A percentile compares a stretch with the other conserved stretches of the same genome.
These are phyloP conservation scores for Ananas comosus DNA, from an alignment of 176 grass and related monocot species.

Conservation along the genomic window DNA sequence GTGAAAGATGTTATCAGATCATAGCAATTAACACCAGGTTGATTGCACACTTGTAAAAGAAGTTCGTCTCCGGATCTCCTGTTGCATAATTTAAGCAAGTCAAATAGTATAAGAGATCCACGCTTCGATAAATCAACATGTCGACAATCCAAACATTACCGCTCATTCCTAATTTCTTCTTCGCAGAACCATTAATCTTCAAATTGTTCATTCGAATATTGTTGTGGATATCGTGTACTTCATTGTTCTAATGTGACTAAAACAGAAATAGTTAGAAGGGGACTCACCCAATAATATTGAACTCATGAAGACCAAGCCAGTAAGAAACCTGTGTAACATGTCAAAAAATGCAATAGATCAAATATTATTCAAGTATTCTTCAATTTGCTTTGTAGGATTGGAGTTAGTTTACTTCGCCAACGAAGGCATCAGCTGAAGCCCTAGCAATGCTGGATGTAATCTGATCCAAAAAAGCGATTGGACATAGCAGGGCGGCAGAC, in stretches of 20 bases:
- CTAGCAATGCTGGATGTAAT: conserved; percentile 22
- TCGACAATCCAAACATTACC: too few species aligned
- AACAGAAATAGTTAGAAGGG: background rate
- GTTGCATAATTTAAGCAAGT: background rate
- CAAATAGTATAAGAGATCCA: too few species aligned
- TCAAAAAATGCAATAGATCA: conserved; percentile 5
- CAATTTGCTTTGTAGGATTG: background rate
- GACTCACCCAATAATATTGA: conserved; percentile 33
- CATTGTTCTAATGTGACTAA: too few species aligned
- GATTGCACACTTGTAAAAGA: conserved; percentile 30
- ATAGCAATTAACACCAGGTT: conserved; percentile 40
- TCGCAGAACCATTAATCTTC: too few species aligned
- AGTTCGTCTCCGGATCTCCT: conserved; percentile 26
- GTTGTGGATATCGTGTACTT: too few species aligned
- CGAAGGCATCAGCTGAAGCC: conserved; percentile 18
- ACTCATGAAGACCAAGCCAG: conserved; percentile 32
- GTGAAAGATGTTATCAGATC: conserved; percentile 31
- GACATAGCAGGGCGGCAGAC: conserved; percentile 50
- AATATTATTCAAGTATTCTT: background rate
- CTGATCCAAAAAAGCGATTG: conserved; percentile 37
- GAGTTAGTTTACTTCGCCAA: conserved; percentile 27
- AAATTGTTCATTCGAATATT: too few species aligned
- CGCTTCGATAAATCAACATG: too few species aligned
- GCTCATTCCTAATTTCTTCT: too few species aligned
- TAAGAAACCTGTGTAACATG: conserved; percentile 24